phyloP scores from a whole-genome alignment of 495 filamentous ascomycete species.

The Podospora bellae-mahoneyi region DNA sequence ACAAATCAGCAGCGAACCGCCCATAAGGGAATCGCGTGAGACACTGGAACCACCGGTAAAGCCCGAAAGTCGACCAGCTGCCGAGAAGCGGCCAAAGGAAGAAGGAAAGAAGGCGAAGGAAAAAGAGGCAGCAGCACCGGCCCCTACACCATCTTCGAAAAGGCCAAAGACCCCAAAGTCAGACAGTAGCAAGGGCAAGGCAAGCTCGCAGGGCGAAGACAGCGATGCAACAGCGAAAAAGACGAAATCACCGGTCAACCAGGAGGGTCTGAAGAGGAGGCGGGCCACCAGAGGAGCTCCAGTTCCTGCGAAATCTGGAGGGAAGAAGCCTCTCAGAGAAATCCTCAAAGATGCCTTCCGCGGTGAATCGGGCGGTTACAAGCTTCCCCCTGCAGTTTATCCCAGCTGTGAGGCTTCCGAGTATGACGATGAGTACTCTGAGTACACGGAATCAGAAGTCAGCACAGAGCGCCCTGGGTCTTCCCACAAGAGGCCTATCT shows the following conservation, averaged over 20 bases:
- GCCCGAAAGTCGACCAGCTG: slow-evolving; percentile 1
- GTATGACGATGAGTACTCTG: slow-evolving; percentile 27
- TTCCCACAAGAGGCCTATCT: slow-evolving; percentile 29
- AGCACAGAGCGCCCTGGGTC: slow-evolving; percentile 20
- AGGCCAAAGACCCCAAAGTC: not conserved
- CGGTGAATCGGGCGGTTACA: slow-evolving; percentile 49
- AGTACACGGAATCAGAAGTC: slow-evolving; percentile 26
- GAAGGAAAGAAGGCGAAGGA: not conserved
- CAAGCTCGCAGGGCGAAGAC: slow-evolving; percentile 23
- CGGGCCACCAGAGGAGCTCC: slow-evolving; percentile 46
- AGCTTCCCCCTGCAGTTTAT: slow-evolving; percentile 42
- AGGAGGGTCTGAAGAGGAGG: slow-evolving; percentile 44
- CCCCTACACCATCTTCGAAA: not conserved
- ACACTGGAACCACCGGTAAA: slow-evolving; percentile 1
- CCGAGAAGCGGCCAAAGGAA: slow-evolving; percentile 11
- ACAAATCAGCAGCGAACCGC: not conserved
- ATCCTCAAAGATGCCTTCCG: slow-evolving; percentile 53
- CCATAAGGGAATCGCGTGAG: not conserved
- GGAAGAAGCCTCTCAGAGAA: slow-evolving; percentile 46
- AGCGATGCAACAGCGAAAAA: slow-evolving; percentile 32
- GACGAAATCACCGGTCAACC: slow-evolving; percentile 25
- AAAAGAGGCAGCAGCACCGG: not conserved
- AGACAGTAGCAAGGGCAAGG: slow-evolving; percentile 2
- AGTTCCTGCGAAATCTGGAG: slow-evolving; percentile 37
- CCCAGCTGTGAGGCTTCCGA: slow-evolving; percentile 38